Evolutionary conservation across 305 asterid species (phyloP).

Genomic region (Galium porrigens): DNA sequence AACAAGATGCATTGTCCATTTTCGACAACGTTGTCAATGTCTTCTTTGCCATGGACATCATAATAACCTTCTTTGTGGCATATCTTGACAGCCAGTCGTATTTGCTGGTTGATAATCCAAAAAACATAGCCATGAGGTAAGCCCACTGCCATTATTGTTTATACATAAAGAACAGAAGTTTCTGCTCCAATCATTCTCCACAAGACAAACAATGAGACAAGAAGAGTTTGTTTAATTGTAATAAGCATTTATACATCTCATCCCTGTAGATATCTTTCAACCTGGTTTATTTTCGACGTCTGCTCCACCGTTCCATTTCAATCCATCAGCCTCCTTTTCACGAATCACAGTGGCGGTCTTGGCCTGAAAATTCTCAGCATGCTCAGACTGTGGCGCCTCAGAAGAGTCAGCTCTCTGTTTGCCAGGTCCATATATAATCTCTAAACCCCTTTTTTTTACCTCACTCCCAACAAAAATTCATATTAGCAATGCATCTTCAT

Average conservation of each 20-base stretch:
- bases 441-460: neutral
- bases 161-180: neutral
- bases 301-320: conserved; percentile 78
- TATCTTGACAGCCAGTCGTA: conserved; percentile 57
- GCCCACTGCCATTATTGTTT: neutral
- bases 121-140: conserved; percentile 58
- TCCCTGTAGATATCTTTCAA: conserved; percentile 52
- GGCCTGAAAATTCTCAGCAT: conserved; percentile 65
- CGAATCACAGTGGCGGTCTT: conserved; percentile 48
- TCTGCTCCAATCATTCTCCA: neutral
- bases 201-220: neutral
- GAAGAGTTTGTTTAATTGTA: no score
- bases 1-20: conserved; percentile 43
- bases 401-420: conserved; percentile 81
- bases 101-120: conserved; percentile 57
- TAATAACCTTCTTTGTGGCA: conserved; percentile 82
- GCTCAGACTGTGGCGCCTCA: conserved; percentile 90
- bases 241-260: neutral
- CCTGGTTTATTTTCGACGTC: conserved; percentile 72
- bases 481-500: conserved; percentile 11
- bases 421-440: conserved; percentile 37
- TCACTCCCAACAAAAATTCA: conserved; percentile 2
- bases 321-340: conserved; percentile 53
- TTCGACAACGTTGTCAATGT: conserved; percentile 59
- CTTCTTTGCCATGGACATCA: conserved; percentile 69